Evolutionary conservation across 2,329 filamentous ascomycete genomes (phyloP).

Genomic region (Colletotrichum sublineola): DNA sequence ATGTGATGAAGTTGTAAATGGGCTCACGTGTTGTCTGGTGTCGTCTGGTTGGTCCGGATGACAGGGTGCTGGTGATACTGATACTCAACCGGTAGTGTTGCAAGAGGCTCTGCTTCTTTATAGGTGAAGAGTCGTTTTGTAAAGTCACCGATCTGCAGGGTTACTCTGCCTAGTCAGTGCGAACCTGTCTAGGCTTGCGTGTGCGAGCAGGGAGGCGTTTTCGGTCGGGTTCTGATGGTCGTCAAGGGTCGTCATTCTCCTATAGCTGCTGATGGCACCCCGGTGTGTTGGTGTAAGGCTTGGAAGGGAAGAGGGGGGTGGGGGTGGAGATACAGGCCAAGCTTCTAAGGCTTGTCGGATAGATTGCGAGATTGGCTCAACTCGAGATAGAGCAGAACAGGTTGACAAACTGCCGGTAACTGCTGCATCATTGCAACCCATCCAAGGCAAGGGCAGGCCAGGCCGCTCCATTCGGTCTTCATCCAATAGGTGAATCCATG

Average conservation of each 20-base stretch:
- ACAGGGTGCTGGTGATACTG: constrained; percentile 18
- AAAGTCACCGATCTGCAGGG: constrained; percentile 35
- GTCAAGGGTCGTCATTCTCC: constrained; percentile 33
- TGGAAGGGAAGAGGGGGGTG: constrained; percentile 17
- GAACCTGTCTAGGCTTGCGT: constrained; percentile 35
- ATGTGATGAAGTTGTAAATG: constrained; percentile 2
- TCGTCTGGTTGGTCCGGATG: constrained; percentile 33
- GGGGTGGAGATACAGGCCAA: constrained; percentile 24
- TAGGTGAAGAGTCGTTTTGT: constrained; percentile 29
- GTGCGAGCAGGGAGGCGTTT: constrained; percentile 33
- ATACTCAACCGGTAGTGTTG: constrained; percentile 23
- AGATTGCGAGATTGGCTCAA: constrained; percentile 34
- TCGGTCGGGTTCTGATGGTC: constrained; percentile 19
- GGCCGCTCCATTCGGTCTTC: constrained; percentile 5
- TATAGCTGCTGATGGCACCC: constrained; percentile 31
- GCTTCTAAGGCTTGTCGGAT: constrained; percentile 32
- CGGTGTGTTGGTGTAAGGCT: constrained; percentile 35
- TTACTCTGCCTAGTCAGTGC: constrained; percentile 14
- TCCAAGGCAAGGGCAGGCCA: not conserved
- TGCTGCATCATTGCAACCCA: constrained; percentile 31
- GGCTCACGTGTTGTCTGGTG: constrained; percentile 7
- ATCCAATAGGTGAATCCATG: constrained; percentile 34
- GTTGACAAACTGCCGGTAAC: constrained; percentile 27
- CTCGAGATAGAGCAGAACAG: constrained; percentile 16
- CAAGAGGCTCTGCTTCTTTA: constrained; percentile 42